A percentile compares a stretch with the other conserved stretches of the same genome.
phyloP scores from a whole-genome alignment of 345 rosid genomes.

The Gossypium australe region DNA sequence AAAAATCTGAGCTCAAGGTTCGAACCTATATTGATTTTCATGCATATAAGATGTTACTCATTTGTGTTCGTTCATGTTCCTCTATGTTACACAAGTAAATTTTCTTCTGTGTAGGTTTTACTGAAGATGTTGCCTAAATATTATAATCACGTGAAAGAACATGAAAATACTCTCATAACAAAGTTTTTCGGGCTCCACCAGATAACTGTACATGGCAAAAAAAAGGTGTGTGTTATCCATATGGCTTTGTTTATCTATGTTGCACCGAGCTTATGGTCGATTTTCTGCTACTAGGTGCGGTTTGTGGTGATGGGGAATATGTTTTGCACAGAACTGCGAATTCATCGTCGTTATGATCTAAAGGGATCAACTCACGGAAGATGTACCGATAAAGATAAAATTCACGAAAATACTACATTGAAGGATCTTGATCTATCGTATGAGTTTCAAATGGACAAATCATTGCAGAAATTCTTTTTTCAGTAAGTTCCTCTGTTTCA shows the following conservation, averaged over 20 bases:
- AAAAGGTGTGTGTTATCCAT: slow-evolving; percentile 47
- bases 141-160: slow-evolving; percentile 56
- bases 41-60: not conserved
- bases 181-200: slow-evolving; percentile 88
- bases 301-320: slow-evolving; percentile 99
- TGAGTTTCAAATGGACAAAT: slow-evolving; percentile 87
- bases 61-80: not conserved
- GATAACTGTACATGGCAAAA: slow-evolving; percentile 62
- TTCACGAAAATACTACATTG: slow-evolving; percentile 61
- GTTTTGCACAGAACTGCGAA: slow-evolving; percentile 92
- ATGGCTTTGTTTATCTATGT: slow-evolving; percentile 10
- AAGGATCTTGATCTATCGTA: slow-evolving; percentile 82
- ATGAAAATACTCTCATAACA: slow-evolving; percentile 92
- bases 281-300: slow-evolving; percentile 59
- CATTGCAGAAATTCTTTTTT: slow-evolving; percentile 67
- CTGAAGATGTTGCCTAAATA: slow-evolving; percentile 77
- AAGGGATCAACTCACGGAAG: slow-evolving; percentile 91
- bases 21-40: slow-evolving; percentile 17
- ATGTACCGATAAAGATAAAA: slow-evolving; percentile 57
- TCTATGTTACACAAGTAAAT: not conserved
- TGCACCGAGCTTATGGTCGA: slow-evolving; percentile 7
- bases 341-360: slow-evolving; percentile 86
- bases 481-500: slow-evolving; percentile 41
- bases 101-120: slow-evolving; percentile 47
- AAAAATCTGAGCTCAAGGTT: slow-evolving; percentile 81